Percentiles rank a stretch among this genome's conserved stretches.
Conservation (phyloP, 2,329 filamentous ascomycete species). For the Grosmannia penicillata region DNA sequence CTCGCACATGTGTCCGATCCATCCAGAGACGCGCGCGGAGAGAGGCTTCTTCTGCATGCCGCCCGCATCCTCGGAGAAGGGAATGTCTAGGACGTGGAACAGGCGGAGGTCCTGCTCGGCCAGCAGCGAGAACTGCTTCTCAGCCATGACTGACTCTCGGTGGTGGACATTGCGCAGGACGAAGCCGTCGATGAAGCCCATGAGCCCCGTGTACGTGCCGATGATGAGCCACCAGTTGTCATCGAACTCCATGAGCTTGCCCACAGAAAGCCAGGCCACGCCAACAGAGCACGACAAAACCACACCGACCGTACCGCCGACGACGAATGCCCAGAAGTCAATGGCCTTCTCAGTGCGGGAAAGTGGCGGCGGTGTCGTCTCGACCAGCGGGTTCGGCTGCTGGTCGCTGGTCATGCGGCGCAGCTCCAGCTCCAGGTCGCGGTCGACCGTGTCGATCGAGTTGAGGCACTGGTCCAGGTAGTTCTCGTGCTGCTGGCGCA, state of each 20-base stretch:
- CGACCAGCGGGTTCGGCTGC: constrained; percentile 18
- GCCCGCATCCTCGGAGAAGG: constrained; percentile 4
- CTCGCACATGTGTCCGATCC: constrained; percentile 11
- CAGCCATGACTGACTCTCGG: constrained; percentile 11
- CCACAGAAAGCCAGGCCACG: constrained; percentile 22
- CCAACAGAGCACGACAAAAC: constrained; percentile 21
- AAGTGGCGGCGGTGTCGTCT: constrained; percentile 18
- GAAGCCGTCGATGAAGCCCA: constrained; percentile 29
- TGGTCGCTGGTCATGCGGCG: constrained; percentile 19
- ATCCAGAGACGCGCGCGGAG: constrained; percentile 11
- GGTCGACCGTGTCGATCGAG: constrained; percentile 19
- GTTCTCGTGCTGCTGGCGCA: constrained; percentile 21
- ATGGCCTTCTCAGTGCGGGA: constrained; percentile 21
- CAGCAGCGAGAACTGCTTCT: constrained; percentile 13
- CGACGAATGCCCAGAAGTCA: constrained; percentile 25
- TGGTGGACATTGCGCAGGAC: constrained; percentile 27
- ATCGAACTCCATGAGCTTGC: constrained; percentile 22
- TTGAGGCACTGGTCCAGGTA: constrained; percentile 18
- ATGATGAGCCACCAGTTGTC: constrained; percentile 32
- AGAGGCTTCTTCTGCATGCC: constrained; percentile 5
- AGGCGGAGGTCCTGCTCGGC: constrained; percentile 9
- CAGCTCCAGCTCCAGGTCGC: constrained; percentile 18
- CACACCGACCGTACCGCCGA: constrained; percentile 25
- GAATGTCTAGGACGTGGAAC: constrained; percentile 11
- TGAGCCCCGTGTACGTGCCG: constrained; percentile 30